Base-by-base conservation (phyloP, 2,329 filamentous ascomycete genomes). In the Apiospora arundinis region DNA sequence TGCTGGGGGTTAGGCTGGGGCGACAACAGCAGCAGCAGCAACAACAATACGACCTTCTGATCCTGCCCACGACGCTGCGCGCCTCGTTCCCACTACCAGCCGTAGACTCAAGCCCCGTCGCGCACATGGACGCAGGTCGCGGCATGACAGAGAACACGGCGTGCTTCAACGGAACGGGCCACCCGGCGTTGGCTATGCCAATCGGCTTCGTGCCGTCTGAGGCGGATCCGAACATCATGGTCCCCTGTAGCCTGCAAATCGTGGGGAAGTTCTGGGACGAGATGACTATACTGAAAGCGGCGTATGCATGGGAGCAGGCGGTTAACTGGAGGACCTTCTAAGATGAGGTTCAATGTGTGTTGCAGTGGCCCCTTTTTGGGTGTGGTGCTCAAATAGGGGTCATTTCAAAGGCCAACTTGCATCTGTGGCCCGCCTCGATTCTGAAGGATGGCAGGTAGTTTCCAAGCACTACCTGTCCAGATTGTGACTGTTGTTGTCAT, bases 141-240 rank as follows among this genome's bases (percentile, higher is more conserved):
- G 71, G 71, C 69, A 49, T 70, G 49, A 69, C 60, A 1, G n/a
- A 32, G n/a, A 44, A 48, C 25, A 32, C 25, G 16, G 23, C 14
- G 1, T 11, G n/a, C 2, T 66, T 48, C 25, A 63, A 60, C 37
- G 40, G 5, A 9, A 66, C 75, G 7, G 78, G 78, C 0, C 77
- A 79, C 42, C 78, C 78, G 40, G 77, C 78, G 25, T 56, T 79
- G 16, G 76, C 77, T 37, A 70, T 79, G 14, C 78, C 78, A 0
- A 74, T 79, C 9, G 77, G 78, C 0, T 78, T 79, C 46, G 75
- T 76, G 3, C 74, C 78, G 11, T 75, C 77, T n/a, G 70, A 69
- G 3, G 77, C 75, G 32, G 76, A 79, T 44, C 70, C 75, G 2
- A 72, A n/a, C n/a, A 46, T 79, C 12, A 75, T 74, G 69, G 71